Percentiles rank a stretch among this genome's conserved stretches.
Evolutionary conservation across 1,139 yeast species (phyloP).

Genomic region (Suhomyces yuchorum): DNA sequence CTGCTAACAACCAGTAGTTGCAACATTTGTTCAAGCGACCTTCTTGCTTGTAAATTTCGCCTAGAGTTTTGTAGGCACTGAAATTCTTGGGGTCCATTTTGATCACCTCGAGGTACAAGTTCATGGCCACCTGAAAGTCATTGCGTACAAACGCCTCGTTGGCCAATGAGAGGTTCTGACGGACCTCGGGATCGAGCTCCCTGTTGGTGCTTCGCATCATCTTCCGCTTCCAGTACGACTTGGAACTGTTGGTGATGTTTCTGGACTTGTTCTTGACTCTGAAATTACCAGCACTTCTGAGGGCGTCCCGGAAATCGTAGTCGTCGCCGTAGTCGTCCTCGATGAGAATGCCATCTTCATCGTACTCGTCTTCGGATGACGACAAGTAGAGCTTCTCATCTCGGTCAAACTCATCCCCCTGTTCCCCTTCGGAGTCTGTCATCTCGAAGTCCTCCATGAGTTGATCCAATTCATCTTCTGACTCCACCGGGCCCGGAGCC

Average conservation of each 20-base stretch:
- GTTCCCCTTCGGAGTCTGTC: slow-evolving; percentile 15
- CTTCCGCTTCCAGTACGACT: slow-evolving; percentile 36
- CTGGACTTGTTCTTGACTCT: slow-evolving; percentile 46
- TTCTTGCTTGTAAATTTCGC: slow-evolving; percentile 74
- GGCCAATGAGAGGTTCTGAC: slow-evolving; percentile 65
- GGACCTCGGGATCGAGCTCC: slow-evolving; percentile 71
- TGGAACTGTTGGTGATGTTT: slow-evolving; percentile 29
- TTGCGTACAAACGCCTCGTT: slow-evolving; percentile 75
- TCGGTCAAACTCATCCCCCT: slow-evolving; percentile 15
- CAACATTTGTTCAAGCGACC: slow-evolving; percentile 74
- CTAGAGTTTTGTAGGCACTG: slow-evolving; percentile 82
- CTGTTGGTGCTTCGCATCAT: slow-evolving; percentile 40
- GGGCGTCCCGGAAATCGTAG: slow-evolving; percentile 58
- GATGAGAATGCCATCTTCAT: slow-evolving; percentile 23
- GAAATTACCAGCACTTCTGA: slow-evolving; percentile 65
- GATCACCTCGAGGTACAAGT: slow-evolving; percentile 71
- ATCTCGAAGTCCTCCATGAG: slow-evolving; percentile 19
- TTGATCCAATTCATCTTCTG: slow-evolving; percentile 18
- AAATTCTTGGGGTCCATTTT: slow-evolving; percentile 74
- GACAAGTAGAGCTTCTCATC: slow-evolving; percentile 20
- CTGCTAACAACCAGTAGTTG: slow-evolving; percentile 81
- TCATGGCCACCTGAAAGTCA: slow-evolving; percentile 67
- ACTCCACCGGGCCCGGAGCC: slow-evolving; percentile 4
- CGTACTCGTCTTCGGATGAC: slow-evolving; percentile 28
- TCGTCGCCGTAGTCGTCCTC: slow-evolving; percentile 48